Evolutionary conservation across 2,329 filamentous ascomycete species (phyloP).

Genomic region (Venturiaceae sp.): DNA sequence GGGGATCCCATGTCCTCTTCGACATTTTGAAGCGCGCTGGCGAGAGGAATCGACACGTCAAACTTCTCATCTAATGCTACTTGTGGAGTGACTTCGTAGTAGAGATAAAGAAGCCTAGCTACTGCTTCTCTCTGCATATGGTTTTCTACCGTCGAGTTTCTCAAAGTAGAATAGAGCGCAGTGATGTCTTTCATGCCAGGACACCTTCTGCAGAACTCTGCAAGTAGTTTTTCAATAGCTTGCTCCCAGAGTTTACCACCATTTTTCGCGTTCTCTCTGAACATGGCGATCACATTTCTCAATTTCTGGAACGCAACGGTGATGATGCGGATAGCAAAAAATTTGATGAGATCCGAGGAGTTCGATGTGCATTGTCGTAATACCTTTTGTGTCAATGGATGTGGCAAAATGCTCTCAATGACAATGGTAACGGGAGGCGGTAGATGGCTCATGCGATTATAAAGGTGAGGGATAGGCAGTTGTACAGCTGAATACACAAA

Average conservation of each 20-base stretch:
- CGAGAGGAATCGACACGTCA: conserved; percentile 71
- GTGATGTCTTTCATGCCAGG: conserved; percentile 73
- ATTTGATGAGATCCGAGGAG: conserved; percentile 67
- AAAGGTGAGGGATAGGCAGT: conserved; percentile 60
- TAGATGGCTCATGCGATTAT: conserved; percentile 54
- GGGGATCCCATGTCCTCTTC: conserved; percentile 18
- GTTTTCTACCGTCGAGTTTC: conserved; percentile 23
- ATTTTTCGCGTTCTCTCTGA: conserved; percentile 33
- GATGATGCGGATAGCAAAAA: conserved; percentile 76
- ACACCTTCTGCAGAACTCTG: conserved; percentile 68
- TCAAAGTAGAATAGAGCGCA: conserved; percentile 19
- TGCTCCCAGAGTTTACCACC: conserved; percentile 50
- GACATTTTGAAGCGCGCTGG: conserved; percentile 48
- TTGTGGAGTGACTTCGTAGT: conserved; percentile 73
- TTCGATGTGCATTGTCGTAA: conserved; percentile 67
- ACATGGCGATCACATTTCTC: conserved; percentile 49
- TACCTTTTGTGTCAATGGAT: conserved; percentile 70
- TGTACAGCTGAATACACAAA: conserved; percentile 77
- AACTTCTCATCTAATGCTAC: conserved; percentile 76
- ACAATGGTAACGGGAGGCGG: conserved; percentile 73
- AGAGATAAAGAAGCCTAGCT: conserved; percentile 71
- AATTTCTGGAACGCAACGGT: conserved; percentile 74
- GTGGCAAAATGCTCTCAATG: conserved; percentile 78
- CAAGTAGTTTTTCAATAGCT: conserved; percentile 55
- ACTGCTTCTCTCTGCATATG: conserved; percentile 67